Conservation (phyloP, 257 asterid species). For the Eucommia ulmoides region DNA sequence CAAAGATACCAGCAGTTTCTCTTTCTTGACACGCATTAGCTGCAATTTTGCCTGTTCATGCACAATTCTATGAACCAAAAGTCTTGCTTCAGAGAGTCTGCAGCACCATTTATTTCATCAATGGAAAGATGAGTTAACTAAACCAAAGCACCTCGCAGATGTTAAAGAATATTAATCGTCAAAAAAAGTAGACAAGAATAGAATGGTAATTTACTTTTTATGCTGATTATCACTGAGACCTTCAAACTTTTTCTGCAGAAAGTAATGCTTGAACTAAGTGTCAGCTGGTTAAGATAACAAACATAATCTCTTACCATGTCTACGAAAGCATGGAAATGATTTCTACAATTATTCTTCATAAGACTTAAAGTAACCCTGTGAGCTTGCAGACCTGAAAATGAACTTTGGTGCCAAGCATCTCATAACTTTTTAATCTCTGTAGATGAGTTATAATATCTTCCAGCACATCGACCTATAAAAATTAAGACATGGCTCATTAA, state of each 20-base stretch:
- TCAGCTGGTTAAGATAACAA: too few relatives aligned
- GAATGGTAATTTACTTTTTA: slow-evolving; percentile 40
- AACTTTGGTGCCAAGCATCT: slow-evolving; percentile 35
- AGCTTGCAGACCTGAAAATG: slow-evolving; percentile 46
- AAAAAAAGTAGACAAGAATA: slow-evolving; percentile 2
- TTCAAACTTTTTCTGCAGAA: slow-evolving; percentile 39
- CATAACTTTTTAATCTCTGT: slow-evolving; percentile 53
- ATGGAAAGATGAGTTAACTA: slow-evolving; percentile 2
- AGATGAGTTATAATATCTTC: slow-evolving; percentile 40
- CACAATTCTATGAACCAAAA: slow-evolving; percentile 41
- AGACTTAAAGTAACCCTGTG: too few relatives aligned
- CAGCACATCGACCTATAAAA: slow-evolving; percentile 52
- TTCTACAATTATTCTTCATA: too few relatives aligned
- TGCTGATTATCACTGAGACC: slow-evolving; percentile 22
- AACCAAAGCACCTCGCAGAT: slow-evolving; percentile 13
- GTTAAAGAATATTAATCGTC: too few relatives aligned
- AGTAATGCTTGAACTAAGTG: slow-evolving; percentile 19
- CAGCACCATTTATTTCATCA: slow-evolving; percentile 18
- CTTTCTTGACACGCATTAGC: slow-evolving; percentile 47
- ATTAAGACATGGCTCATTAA: slow-evolving; percentile 9
- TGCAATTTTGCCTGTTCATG: slow-evolving; percentile 55
- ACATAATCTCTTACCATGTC: too few relatives aligned
- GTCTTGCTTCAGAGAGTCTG: slow-evolving; percentile 51
- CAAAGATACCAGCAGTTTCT: slow-evolving; percentile 48
- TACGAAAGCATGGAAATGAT: too few relatives aligned